phyloP scores from a whole-genome alignment of 2,329 filamentous ascomycete species.

The Diaporthe sp. region DNA sequence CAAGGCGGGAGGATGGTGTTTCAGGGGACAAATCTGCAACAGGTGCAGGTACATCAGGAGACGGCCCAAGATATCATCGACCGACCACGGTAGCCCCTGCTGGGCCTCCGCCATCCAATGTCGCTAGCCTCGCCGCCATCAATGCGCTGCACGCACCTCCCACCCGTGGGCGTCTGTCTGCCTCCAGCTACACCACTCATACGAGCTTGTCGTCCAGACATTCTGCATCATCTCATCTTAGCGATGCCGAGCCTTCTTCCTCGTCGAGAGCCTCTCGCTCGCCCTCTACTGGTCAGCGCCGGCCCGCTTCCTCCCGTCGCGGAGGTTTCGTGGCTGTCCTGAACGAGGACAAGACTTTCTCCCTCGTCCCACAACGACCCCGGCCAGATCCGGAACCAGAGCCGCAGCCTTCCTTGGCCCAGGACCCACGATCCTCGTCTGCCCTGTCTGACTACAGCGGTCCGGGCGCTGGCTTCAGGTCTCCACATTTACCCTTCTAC shows the following conservation, averaged over 20 bases:
- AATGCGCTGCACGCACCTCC: slow-evolving; percentile 48
- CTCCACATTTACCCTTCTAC: slow-evolving; percentile 57
- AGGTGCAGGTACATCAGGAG: slow-evolving; percentile 46
- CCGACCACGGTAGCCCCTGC: slow-evolving; percentile 51
- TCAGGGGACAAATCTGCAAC: slow-evolving; percentile 59
- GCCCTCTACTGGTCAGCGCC: slow-evolving; percentile 43
- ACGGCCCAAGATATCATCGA: slow-evolving; percentile 47
- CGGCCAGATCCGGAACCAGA: slow-evolving; percentile 37
- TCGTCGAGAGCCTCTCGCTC: slow-evolving; percentile 41
- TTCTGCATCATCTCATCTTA: slow-evolving; percentile 37
- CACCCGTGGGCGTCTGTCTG: slow-evolving; percentile 39
- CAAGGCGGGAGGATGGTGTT: slow-evolving; percentile 53
- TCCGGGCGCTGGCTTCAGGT: slow-evolving; percentile 51
- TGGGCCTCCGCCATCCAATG: slow-evolving; percentile 51
- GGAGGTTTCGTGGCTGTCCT: slow-evolving; percentile 64
- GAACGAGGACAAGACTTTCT: slow-evolving; percentile 66
- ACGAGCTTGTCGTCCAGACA: slow-evolving; percentile 35
- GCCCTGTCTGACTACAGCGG: slow-evolving; percentile 39
- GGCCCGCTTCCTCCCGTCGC: slow-evolving; percentile 55
- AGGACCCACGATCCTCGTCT: slow-evolving; percentile 38
- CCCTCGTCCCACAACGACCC: slow-evolving; percentile 54
- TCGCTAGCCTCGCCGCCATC: slow-evolving; percentile 48
- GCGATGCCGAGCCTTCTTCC: slow-evolving; percentile 43
- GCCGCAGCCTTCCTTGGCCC: slow-evolving; percentile 30
- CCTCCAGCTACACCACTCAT: slow-evolving; percentile 35